Conservation (phyloP, 73 alveolate genomes). For the Uronychia binucleata region DNA sequence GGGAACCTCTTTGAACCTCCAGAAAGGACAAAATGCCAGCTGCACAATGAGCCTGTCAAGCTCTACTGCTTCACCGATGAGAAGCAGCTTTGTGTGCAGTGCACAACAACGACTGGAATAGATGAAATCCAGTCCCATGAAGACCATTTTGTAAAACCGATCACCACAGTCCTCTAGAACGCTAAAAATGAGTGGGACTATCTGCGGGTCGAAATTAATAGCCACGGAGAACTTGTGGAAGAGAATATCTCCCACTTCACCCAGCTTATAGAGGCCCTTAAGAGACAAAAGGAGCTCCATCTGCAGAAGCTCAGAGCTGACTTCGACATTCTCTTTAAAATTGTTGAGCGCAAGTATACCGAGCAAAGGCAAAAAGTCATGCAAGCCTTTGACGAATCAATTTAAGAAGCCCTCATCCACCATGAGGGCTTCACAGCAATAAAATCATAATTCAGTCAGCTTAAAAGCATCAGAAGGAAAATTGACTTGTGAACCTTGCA, state of each 20-base stretch:
- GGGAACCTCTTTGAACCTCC: background rate
- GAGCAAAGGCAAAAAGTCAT: slow-evolving; percentile 39
- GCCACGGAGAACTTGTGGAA: slow-evolving; percentile 21
- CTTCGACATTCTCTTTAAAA: slow-evolving; percentile 47
- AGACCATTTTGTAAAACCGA: slow-evolving; percentile 37
- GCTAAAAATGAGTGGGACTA: slow-evolving; percentile 46
- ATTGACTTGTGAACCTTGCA: slow-evolving; percentile 24
- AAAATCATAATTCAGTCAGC: slow-evolving; percentile 1
- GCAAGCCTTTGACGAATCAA: slow-evolving; percentile 15
- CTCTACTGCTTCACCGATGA: slow-evolving; percentile 47
- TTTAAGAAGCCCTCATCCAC: slow-evolving; percentile 26
- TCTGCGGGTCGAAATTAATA: slow-evolving; percentile 6
- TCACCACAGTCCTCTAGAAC: slow-evolving; percentile 25
- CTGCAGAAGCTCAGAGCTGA: slow-evolving; percentile 52
- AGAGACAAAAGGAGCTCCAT: slow-evolving; percentile 28
- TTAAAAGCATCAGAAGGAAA: slow-evolving; percentile 19
- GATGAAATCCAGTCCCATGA: slow-evolving; percentile 11
- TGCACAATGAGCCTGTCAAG: background rate
- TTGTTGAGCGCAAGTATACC: slow-evolving; percentile 49
- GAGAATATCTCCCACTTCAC: slow-evolving; percentile 20
- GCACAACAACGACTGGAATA: slow-evolving; percentile 1
- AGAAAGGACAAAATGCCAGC: background rate
- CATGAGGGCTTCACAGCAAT: slow-evolving; percentile 45
- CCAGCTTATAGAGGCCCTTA: slow-evolving; percentile 24
- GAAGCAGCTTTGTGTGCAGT: slow-evolving; percentile 35